These are phyloP conservation scores for Alternaria ethzedia DNA, from an alignment of 2,329 filamentous ascomycete genomes.

Conservation along the genomic window DNA sequence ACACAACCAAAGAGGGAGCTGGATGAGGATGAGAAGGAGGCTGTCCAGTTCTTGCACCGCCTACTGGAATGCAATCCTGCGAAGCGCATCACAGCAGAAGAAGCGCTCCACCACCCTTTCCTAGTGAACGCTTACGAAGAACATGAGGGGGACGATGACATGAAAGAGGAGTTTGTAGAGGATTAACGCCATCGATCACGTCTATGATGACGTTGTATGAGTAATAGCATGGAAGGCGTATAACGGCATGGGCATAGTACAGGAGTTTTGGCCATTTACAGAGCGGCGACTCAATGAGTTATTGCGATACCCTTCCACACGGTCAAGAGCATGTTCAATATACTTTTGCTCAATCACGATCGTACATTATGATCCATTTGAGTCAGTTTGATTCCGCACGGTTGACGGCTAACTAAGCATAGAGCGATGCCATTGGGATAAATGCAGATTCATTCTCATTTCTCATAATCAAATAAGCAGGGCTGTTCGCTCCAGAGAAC, in stretches of 20 bases:
- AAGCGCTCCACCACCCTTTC: constrained; percentile 77
- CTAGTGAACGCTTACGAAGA: constrained; percentile 51
- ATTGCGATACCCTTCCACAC: constrained; percentile 40
- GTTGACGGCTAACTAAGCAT: not conserved
- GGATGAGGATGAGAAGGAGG: constrained; percentile 71
- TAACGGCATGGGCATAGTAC: constrained; percentile 27
- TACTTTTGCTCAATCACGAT: not conserved
- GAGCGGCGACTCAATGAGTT: constrained; percentile 20
- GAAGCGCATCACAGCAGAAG: constrained; percentile 74
- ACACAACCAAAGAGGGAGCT: constrained; percentile 57
- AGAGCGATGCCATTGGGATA: not conserved
- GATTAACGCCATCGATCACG: constrained; percentile 22
- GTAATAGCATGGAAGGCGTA: constrained; percentile 34
- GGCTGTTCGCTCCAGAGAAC: not conserved
- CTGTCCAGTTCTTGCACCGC: constrained; percentile 72
- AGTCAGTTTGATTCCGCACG: not conserved
- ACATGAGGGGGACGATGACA: constrained; percentile 43
- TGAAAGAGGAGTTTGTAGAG: constrained; percentile 36
- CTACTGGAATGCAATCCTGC: constrained; percentile 80
- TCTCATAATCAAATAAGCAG: not conserved
- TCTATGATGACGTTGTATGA: constrained; percentile 22
- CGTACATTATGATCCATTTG: not conserved
- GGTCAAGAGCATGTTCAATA: not conserved
- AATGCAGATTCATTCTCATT: not conserved
- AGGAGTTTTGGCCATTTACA: constrained; percentile 38